phyloP scores from a whole-genome alignment of 441 rosid genomes.

The Gossypium lobatum region DNA sequence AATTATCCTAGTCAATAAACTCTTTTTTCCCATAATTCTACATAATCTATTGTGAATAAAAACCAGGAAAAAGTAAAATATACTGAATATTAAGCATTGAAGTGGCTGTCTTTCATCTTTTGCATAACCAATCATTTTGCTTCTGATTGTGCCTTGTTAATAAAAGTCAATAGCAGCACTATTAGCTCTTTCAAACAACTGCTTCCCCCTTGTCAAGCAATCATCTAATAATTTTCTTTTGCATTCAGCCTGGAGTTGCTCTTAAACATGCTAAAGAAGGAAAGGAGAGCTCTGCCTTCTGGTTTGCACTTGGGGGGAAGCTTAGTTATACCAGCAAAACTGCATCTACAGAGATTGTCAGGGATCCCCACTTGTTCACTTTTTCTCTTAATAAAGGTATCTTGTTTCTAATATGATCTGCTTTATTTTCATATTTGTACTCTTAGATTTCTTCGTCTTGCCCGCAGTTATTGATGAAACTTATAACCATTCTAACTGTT shows the following conservation, averaged over 20 bases:
- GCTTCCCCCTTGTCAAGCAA: neutral
- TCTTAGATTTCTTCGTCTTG: slow-evolving; percentile 4
- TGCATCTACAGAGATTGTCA: slow-evolving; percentile 47
- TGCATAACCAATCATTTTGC: neutral
- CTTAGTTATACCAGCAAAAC: slow-evolving; percentile 82
- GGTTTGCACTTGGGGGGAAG: slow-evolving; percentile 97
- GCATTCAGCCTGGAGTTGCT: slow-evolving; percentile 70
- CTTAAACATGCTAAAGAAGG: slow-evolving; percentile 97
- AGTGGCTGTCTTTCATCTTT: neutral
- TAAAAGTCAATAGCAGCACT: neutral
- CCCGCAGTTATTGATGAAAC: slow-evolving; percentile 17
- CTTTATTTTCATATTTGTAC: neutral
- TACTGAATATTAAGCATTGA: neutral
- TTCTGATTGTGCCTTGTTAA: neutral
- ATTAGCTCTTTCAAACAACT: slow-evolving; percentile 2
- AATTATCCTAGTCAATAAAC: neutral
- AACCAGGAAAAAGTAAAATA: neutral
- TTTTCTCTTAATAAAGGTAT: slow-evolving; percentile 69
- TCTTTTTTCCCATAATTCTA: neutral
- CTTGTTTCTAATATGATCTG: slow-evolving; percentile 14
- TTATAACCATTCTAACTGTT: slow-evolving; percentile 38
- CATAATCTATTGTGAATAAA: neutral
- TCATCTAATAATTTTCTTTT: slow-evolving; percentile 12
- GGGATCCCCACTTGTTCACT: slow-evolving; percentile 87
- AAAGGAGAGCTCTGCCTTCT: slow-evolving; percentile 93